These are phyloP conservation scores for Xylaria sp. DNA, from an alignment of 2,329 filamentous ascomycete species.

Conservation along the genomic window DNA sequence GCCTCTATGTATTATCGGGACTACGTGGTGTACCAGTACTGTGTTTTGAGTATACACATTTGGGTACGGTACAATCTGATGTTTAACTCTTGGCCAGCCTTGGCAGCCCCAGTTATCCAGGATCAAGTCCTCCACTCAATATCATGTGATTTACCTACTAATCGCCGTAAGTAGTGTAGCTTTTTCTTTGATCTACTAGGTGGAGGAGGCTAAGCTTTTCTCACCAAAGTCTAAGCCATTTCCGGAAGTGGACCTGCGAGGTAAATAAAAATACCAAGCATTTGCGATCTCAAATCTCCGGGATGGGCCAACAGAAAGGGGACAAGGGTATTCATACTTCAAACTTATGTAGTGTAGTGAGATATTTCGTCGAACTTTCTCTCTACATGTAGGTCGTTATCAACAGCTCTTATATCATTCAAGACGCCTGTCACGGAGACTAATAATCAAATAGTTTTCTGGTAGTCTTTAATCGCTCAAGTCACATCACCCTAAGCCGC, in stretches of 20 bases:
- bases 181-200: slow-evolving; percentile 3
- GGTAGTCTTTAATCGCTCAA: neutral
- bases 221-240: slow-evolving; percentile 2
- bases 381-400: too few relatives aligned
- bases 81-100: slow-evolving; percentile 8
- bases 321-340: neutral
- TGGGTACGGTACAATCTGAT: neutral
- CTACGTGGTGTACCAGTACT: neutral
- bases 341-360: neutral
- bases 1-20: neutral
- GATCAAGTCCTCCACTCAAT: slow-evolving; percentile 12
- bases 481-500: neutral
- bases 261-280: slow-evolving; percentile 25
- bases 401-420: neutral
- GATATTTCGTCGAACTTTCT: neutral
- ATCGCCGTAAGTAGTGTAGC: neutral
- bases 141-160: slow-evolving; percentile 26
- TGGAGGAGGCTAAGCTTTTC: slow-evolving; percentile 14
- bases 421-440: neutral
- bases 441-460: neutral
- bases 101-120: slow-evolving; percentile 14
- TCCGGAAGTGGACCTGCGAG: slow-evolving; percentile 3
- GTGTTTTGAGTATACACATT: too few relatives aligned
- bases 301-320: neutral
- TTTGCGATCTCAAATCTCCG: slow-evolving; percentile 23